Conservation (phyloP, 768 basidiomycete species). For the Amanita rubescens region DNA sequence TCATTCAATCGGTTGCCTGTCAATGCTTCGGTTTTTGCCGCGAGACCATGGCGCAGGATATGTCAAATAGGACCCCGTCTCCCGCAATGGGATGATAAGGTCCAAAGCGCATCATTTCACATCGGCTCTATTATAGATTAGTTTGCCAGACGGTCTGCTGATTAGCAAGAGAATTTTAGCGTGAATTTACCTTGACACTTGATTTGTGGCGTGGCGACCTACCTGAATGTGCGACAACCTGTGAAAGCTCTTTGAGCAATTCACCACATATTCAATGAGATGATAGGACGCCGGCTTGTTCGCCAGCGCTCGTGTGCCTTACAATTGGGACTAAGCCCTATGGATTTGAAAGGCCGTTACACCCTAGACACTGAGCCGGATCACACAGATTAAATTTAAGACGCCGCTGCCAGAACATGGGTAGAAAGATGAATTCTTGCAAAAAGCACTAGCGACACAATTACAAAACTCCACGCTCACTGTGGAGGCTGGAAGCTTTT, state of each 20-base stretch:
- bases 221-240: neutral
- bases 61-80: no score
- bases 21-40: neutral
- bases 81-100: no score
- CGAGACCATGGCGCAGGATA: neutral
- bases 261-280: no score
- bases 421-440: neutral
- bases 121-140: neutral
- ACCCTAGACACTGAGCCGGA: neutral
- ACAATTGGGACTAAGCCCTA: neutral
- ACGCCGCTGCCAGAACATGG: neutral
- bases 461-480: neutral
- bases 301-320: neutral
- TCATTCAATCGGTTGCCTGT: neutral
- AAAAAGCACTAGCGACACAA: neutral
- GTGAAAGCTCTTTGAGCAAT: neutral
- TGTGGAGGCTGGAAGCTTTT: conserved; percentile 44
- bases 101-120: neutral
- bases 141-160: neutral
- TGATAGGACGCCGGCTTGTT: neutral
- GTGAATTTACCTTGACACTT: neutral
- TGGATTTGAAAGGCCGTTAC: neutral
- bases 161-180: neutral
- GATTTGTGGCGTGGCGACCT: neutral
- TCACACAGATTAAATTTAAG: neutral